These are phyloP conservation scores for Boletus sp. DNA, from an alignment of 1,284 basidiomycete genomes.

Conservation along the genomic window DNA sequence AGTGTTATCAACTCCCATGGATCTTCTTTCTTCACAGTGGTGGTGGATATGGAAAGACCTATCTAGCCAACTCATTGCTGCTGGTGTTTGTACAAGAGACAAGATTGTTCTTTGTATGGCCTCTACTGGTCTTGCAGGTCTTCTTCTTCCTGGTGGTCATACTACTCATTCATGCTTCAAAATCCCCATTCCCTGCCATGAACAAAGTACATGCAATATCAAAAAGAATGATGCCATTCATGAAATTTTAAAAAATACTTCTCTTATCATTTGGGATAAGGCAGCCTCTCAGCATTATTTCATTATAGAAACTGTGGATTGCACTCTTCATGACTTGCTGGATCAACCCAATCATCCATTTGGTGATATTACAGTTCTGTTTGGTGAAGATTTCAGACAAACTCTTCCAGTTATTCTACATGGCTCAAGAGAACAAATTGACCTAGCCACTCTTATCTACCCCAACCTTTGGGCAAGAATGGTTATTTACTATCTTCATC, in stretches of 20 bases:
- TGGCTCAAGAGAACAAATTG: conserved; percentile 41
- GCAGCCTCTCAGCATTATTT: conserved; percentile 40
- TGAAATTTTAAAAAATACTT: not conserved
- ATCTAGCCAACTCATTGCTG: conserved; percentile 47
- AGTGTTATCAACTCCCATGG: conserved; percentile 10
- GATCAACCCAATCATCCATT: conserved; percentile 34
- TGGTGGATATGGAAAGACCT: conserved; percentile 56
- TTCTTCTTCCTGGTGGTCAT: conserved; percentile 17
- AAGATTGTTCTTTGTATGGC: conserved; percentile 43
- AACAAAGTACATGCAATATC: conserved; percentile 39
- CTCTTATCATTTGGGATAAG: conserved; percentile 29
- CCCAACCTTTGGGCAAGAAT: conserved; percentile 44
- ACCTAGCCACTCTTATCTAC: conserved; percentile 36
- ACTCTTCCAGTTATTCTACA: conserved; percentile 37
- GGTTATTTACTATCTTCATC: conserved; percentile 34
- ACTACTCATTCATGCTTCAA: conserved; percentile 22
- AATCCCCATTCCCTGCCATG: conserved; percentile 32
- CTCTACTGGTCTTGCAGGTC: conserved; percentile 29
- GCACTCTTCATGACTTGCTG: conserved; percentile 35
- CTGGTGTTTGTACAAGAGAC: conserved; percentile 30
- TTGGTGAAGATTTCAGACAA: conserved; percentile 47
- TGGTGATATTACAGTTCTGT: conserved; percentile 45
- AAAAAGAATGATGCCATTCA: conserved; percentile 18
- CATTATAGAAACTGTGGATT: conserved; percentile 41
- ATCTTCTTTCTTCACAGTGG: conserved; percentile 50